phyloP scores from a whole-genome alignment of 73 alveolate species.

The Diophrys appendiculata region DNA sequence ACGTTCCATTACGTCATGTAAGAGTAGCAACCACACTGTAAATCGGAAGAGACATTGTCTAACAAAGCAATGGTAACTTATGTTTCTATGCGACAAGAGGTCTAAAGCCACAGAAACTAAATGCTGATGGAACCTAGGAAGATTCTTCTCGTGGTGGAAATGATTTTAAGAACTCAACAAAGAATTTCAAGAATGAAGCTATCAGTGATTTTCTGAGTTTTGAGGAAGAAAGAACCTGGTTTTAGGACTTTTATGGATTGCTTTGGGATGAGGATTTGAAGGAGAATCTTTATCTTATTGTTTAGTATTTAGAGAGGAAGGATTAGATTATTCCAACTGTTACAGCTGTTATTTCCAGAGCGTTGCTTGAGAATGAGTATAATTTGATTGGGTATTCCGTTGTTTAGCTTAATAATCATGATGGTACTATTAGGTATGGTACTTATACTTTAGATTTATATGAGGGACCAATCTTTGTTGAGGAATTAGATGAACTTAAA shows the following conservation, averaged over 20 bases:
- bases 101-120: conserved; percentile 12
- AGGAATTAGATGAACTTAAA: conserved; percentile 58
- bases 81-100: conserved; percentile 67
- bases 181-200: not conserved
- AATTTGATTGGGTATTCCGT: conserved; percentile 57
- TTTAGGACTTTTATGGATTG: conserved; percentile 43
- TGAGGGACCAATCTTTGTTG: conserved; percentile 62
- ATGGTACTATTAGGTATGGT: conserved; percentile 59
- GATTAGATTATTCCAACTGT: conserved; percentile 38
- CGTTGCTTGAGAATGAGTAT: conserved; percentile 49
- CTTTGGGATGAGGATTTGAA: conserved; percentile 59
- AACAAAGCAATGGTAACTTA: conserved; percentile 30
- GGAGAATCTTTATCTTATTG: conserved; percentile 47
- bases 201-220: conserved; percentile 15
- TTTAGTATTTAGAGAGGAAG: conserved; percentile 44
- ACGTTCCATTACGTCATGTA: conserved; percentile 32
- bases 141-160: too few species aligned
- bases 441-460: conserved; percentile 39
- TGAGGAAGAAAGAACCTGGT: conserved; percentile 52
- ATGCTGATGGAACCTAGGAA: conserved; percentile 4
- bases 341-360: conserved; percentile 38
- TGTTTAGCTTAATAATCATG: conserved; percentile 46
- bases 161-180: conserved; percentile 1
- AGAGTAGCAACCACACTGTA: conserved; percentile 54
- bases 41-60: conserved; percentile 42